Conservation (phyloP, 2,329 filamentous ascomycete species). For the Hymenoscyphus linearis region DNA sequence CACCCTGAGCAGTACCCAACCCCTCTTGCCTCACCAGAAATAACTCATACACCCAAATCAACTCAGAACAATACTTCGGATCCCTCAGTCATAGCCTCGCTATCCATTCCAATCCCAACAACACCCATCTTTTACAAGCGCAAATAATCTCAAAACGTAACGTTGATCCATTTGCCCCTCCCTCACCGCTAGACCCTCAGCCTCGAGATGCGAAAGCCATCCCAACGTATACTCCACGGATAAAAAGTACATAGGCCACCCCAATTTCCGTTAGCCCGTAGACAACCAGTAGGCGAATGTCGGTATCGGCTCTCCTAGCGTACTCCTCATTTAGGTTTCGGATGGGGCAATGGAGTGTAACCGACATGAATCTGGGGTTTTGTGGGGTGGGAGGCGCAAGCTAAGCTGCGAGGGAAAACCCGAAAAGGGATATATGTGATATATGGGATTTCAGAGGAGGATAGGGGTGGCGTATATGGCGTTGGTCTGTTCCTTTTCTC, state of each 20-base stretch:
- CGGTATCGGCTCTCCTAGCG: not conserved
- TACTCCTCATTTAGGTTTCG: not conserved
- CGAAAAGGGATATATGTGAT: not conserved
- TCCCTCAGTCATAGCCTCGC: not conserved
- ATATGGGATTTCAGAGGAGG: not conserved
- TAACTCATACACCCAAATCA: not conserved
- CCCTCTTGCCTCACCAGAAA: not conserved
- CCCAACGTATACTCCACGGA: not conserved
- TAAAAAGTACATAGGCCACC: not conserved
- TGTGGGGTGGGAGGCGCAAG: not conserved
- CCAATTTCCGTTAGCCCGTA: not conserved
- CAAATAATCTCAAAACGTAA: not conserved
- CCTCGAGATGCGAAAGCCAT: not conserved
- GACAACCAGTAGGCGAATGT: not conserved
- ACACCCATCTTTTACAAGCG: not conserved
- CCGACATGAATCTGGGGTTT: not conserved
- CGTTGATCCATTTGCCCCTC: not conserved
- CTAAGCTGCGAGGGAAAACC: not conserved
- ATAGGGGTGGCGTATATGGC: not conserved
- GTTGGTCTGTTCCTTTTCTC: not conserved
- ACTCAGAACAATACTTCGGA: not conserved
- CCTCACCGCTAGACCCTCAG: not conserved
- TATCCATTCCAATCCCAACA: not conserved
- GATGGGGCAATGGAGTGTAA: not conserved
- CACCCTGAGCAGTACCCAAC: too few species aligned